Conservation (phyloP, 495 filamentous ascomycete genomes). For the Bacidia rubella region DNA sequence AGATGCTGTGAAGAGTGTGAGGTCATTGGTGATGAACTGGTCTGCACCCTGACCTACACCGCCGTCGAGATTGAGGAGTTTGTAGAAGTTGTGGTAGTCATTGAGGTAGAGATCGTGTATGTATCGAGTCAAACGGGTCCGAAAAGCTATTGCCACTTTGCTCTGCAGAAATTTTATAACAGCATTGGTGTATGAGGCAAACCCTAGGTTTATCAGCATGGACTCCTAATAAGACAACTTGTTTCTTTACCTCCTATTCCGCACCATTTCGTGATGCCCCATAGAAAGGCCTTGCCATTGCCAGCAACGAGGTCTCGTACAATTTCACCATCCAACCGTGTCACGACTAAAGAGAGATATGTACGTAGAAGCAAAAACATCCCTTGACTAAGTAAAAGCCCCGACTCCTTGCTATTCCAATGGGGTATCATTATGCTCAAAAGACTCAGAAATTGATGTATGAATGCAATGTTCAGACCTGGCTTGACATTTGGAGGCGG, state of each 20-base stretch:
- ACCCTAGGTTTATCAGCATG: conserved; percentile 28
- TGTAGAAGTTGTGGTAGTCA: conserved; percentile 90
- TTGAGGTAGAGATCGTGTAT: conserved; percentile 97
- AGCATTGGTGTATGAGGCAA: conserved; percentile 85
- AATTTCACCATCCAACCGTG: conserved; percentile 88
- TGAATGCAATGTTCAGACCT: conserved; percentile 90
- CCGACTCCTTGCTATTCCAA: conserved; percentile 90
- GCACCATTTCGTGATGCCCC: conserved; percentile 79
- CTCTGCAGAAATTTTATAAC: conserved; percentile 98
- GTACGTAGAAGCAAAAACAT: conserved; percentile 63
- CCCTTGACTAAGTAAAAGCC: conserved; percentile 67
- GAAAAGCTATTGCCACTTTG: conserved; percentile 96
- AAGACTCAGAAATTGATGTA: conserved; percentile 91
- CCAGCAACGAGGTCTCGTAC: conserved; percentile 91
- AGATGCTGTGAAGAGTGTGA: conserved; percentile 84
- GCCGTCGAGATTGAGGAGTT: conserved; percentile 84
- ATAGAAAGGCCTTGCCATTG: conserved; percentile 75
- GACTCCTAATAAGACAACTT: not conserved
- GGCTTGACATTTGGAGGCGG: conserved; percentile 81
- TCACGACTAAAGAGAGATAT: conserved; percentile 86
- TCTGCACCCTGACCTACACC: conserved; percentile 84
- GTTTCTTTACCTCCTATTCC: conserved; percentile 39
- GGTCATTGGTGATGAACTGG: conserved; percentile 95
- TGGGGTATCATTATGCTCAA: conserved; percentile 95
- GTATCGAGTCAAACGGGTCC: conserved; percentile 87